Base-by-base conservation (phyloP, 352 stramenopile species). In the Globisporangium perplexum region DNA sequence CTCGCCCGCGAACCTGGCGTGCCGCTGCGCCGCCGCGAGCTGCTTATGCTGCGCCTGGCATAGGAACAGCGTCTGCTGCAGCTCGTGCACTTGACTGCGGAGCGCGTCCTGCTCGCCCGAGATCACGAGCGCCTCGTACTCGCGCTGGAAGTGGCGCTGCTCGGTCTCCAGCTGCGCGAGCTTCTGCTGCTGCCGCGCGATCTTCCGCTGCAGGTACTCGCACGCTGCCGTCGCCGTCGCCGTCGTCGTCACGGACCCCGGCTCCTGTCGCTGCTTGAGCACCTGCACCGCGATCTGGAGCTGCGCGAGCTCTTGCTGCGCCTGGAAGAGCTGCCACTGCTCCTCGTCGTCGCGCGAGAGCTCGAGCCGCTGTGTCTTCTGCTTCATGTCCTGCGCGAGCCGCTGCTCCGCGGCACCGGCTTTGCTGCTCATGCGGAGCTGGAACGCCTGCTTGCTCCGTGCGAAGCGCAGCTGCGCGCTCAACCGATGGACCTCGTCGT, bases 21-120 rank as follows among this genome's bases (percentile, higher is more conserved):
- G 57, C 14, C 63, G 61, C 44, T 88, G 63, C 1, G 76, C 73
- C 31, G 62, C 63, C 5, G 65, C 67, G 8, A 77, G 57, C 42
- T 86, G 74, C 28, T 72, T 73, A 47, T 68, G 58, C 57, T 86
- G 76, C 14, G 53, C 60, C 30, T 87, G 67, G 50, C 74, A 90
- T 12, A 88, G 48, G 55, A 88, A 90, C 35, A 87, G 61, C 18
- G 86, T 50, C 26, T 86, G 77, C 57, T 88, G 79, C 28, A 90
- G 69, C 59, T 90, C 79, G 23, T 86, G 77, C 3, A 81, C 68
- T 2, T 76, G 72, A 18, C 66, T 68, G 15, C 74, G 64, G n/a
- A 86, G 58, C 36, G 24, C 42, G n/a, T 90, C 72, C 44, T 86
- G 62, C n/a, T 71, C 57, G 11, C 69, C 70, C n/a, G 54, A 55